Base-by-base conservation (phyloP, 345 rosid species). In the Aquilaria malaccensis region DNA sequence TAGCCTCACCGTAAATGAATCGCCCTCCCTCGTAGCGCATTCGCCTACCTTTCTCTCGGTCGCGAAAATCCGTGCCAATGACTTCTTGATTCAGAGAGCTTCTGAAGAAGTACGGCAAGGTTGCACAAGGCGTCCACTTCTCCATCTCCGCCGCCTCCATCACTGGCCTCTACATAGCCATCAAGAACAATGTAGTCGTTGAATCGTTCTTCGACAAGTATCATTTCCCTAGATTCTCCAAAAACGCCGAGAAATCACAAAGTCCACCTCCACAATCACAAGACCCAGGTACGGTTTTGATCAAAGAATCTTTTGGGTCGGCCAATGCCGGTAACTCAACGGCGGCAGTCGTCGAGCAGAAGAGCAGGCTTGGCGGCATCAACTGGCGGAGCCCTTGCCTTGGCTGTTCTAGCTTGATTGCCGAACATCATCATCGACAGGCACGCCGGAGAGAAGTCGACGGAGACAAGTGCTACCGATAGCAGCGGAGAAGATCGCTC, bases 111-210 rank as follows among this genome's bases (percentile, higher is more conserved):
- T 92, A 92, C 76, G 96, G 98, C 0, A 92, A 88, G 61, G 98
- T 92, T 6, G 96, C 89, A 3, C 48, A 86, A 6, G 96, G 92
- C 5, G 96, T 89, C 13, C 97, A 89, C 66, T 79, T 74, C 66
- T 68, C 95, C 3, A 89, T 89, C 62, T 92, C 95, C 2, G 93
- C 81, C 7, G 89, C 71, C 43, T 80, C 96, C 2, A 69, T 89
- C 33, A 67, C 87, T 31, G 91, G 96, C 59, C 85, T 92, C 55
- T 89, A 82, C 73, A 64, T 92, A 14, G 95, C 95, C 60, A 83
- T 92, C 75, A 92, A 76, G 77, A 92, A 72, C 85, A 92, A 92
- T 75, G 95, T 82, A 37, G 98, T 87, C 59, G 95, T 92, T 2
- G 88, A 87, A 58, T 82, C 95, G 31, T 29, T 92, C 45, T 43